These are phyloP conservation scores for Rhizopogon roseolus DNA, from an alignment of 768 basidiomycete genomes.

Conservation along the genomic window DNA sequence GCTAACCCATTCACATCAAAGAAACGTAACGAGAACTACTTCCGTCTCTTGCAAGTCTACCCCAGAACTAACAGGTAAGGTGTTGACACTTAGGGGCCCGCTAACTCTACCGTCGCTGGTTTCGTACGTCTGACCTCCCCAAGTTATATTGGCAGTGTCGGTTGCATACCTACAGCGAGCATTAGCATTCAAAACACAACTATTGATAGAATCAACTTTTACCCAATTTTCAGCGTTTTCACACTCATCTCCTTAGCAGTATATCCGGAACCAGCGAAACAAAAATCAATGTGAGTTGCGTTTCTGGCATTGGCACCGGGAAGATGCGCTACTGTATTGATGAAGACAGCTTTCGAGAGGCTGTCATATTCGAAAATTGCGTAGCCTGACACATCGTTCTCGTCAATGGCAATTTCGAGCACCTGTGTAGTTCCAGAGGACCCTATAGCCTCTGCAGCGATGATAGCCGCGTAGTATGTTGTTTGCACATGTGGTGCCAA, in stretches of 20 bases:
- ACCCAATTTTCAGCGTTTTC: slow-evolving; percentile 48
- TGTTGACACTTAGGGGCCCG: slow-evolving; percentile 30
- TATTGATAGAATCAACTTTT: neutral
- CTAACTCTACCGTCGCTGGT: slow-evolving; percentile 38
- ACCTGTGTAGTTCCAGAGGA: slow-evolving; percentile 34
- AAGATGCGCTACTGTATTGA: slow-evolving; percentile 54
- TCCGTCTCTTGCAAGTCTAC: slow-evolving; percentile 46
- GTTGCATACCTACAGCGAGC: slow-evolving; percentile 38
- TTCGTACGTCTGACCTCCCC: slow-evolving; percentile 59
- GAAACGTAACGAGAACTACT: slow-evolving; percentile 30
- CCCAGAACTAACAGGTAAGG: slow-evolving; percentile 27
- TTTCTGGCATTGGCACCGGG: slow-evolving; percentile 29
- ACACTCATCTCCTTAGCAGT: slow-evolving; percentile 32
- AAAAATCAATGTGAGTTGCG: slow-evolving; percentile 38
- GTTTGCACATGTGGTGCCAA: slow-evolving; percentile 59
- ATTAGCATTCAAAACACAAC: neutral
- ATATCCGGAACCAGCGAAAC: slow-evolving; percentile 24
- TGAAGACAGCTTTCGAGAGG: slow-evolving; percentile 48
- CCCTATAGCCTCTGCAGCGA: slow-evolving; percentile 56
- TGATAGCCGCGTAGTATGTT: slow-evolving; percentile 60
- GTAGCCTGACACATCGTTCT: slow-evolving; percentile 51
- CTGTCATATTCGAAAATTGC: slow-evolving; percentile 47
- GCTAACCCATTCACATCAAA: neutral
- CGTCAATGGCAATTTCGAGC: slow-evolving; percentile 44
- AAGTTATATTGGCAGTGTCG: slow-evolving; percentile 44